Base-by-base conservation (phyloP, 2,329 filamentous ascomycete species). In the Ophiostoma sp. region DNA sequence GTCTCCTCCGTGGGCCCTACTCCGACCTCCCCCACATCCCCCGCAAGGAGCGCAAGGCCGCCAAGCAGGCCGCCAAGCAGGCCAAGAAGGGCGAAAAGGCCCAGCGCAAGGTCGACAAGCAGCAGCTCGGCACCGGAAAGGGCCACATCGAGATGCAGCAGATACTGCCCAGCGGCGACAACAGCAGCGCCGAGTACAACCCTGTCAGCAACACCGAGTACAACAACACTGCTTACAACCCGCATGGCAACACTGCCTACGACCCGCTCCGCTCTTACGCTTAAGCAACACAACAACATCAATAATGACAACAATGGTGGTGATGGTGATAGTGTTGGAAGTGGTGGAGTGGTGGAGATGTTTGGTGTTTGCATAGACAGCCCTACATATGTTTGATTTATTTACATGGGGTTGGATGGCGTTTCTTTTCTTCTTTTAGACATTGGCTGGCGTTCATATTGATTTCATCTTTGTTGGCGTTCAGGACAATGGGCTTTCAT, bases 11-110 rank as follows among this genome's bases (percentile, higher is more conserved):
- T 11, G 85, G 87, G 0, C 80, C 82, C 3, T 81, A 84, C 42
- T 82, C 83, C 72, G 83, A 86, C 73, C 84, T 88, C 73, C 84
- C 84, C 0, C 80, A 78, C 48, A 69, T 81, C 22, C 82, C 78
- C 36, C 80, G 84, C 39, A 80, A 80, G 74, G 82, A 86, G 76
- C 85, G 84, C 79, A 87, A 85, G 78, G 75, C 75, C 2, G 66
- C 69, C 33, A 61, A 70, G 45, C n/a, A 52, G 50, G 68, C 70
- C 22, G 50, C 70, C 9, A 70, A 69, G 42, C 72, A 72, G 33
- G 50, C 50, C 12, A 25, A 22, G 22, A 22, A 25, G 8, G 66
- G 68, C 22, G 36, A 57, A 6, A 71, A 74, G 68, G 70, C 55
- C 17, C 73, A 73, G 64, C 68, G 45, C 50, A 70, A 70, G 68